phyloP scores from a whole-genome alignment of 345 rosid genomes.

The Pistacia vera region DNA sequence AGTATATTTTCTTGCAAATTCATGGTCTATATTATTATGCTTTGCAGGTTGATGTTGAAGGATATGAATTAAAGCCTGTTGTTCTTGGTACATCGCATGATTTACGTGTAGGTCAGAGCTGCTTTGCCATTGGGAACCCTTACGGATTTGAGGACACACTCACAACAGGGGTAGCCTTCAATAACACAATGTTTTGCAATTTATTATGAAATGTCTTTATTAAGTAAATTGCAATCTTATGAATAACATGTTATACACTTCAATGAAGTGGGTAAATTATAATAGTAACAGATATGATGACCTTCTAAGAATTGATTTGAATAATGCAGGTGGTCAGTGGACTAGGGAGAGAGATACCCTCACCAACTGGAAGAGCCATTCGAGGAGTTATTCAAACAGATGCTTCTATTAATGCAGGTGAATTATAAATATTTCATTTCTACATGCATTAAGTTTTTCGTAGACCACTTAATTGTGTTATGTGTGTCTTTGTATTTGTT shows the following conservation, averaged over 20 bases:
- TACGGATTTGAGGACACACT: conserved; percentile 89
- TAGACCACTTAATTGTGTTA: background rate
- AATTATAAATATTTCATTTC: background rate
- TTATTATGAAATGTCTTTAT: background rate
- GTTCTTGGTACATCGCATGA: conserved; percentile 69
- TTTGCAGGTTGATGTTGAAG: conserved; percentile 66
- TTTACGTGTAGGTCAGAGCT: conserved; percentile 82
- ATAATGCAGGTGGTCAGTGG: conserved; percentile 82
- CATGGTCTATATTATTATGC: conserved; percentile 4
- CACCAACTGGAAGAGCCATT: conserved; percentile 81
- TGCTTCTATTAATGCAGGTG: conserved; percentile 85
- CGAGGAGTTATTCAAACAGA: conserved; percentile 88
- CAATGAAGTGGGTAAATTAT: background rate
- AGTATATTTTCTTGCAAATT: too few species aligned
- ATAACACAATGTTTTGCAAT: background rate
- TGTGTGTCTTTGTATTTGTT: background rate
- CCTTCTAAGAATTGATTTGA: background rate
- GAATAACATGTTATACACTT: background rate
- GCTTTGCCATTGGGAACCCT: conserved; percentile 89
- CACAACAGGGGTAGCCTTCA: conserved; percentile 78
- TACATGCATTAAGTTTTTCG: background rate
- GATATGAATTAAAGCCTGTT: conserved; percentile 67
- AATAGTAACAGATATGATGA: background rate
- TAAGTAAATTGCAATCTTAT: background rate
- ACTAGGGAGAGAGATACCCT: conserved; percentile 83